Evolutionary conservation across 2,329 filamentous ascomycete genomes (phyloP), one percentile per base, ranked within the genome.

Genomic region (Myriosclerotinia scirpicola): DNA sequence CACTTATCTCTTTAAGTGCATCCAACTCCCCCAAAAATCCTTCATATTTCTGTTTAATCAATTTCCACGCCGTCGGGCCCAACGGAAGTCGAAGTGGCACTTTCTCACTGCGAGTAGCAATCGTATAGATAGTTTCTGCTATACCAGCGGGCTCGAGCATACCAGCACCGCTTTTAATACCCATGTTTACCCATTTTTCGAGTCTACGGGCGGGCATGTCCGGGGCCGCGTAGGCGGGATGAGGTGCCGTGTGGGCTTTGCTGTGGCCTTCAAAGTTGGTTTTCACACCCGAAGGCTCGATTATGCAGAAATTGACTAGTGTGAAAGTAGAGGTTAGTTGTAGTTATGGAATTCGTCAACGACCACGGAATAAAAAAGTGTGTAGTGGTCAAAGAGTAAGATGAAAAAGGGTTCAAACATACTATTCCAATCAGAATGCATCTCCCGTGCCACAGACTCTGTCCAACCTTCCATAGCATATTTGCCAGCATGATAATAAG

Each of bases 251-350:
- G 30, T 68, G 60, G 20, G 60, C 56, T 63, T 77, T 74, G 17
- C 73, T 74, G 55, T 81, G 80, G 3, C 78, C 78, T 65, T 75
- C 72, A 53, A 74, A 81, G 22, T 80, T 76, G 0, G 80, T 80
- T 58, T 76, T 76, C 53, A 81, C 79, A 9, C 76, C 79, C n/a
- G 77, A 76, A 0, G 80, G 80, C 67, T 81, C 80, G 2, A 80
- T 68, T 0, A 79, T 77, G 0, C 76, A 79, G 1, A 80, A 72
- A 60, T 78, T 79, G 69, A 81, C 76, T 79, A 54, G 36, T 34
- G n/a, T 17, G 38, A 22, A 38, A 50, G 12, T 3, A 2, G 5
- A 6, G 6, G 15, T 58, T 58, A 58, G 55, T 46, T 34, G 5
- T 30, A 12, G 4, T 50, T 22, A 9, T 12, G 12, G 26, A 26